Base-by-base conservation (phyloP, 495 filamentous ascomycete genomes). In the Penicillium daleae region DNA sequence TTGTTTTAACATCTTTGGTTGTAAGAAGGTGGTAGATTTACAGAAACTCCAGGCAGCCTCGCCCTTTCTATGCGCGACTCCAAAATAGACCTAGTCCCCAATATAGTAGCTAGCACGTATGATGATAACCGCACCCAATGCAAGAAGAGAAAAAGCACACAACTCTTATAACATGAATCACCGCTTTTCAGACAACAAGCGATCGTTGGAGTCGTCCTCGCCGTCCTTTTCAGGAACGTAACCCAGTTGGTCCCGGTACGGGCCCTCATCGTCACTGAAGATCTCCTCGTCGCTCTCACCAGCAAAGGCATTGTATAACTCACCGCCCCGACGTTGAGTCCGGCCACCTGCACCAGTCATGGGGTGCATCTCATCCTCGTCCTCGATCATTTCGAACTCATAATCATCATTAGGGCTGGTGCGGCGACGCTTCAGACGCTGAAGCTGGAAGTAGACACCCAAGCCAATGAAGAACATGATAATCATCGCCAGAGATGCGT, bases 231-330 rank as follows among this genome's bases (percentile, higher is more conserved):
- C 68, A 35, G 53, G 67, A 57, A 60, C 71, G 53, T 65, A 72
- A 59, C 57, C 70, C 62, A 60, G 35, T 22, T 71, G 71, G 66
- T 82, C 78, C 31, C 66, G 69, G 49, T 81, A 82, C 4, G 74
- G 71, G 31, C 80, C 80, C 26, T 82, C 82, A 7, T 86, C 86
- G 42, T 86, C 85, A 59, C 85, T 86, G 60, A 85, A 83, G 37
- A 85, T 71, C 50, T 87, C 85, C 60, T 92, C 91, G 54, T 95
- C 93, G 60, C 85, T 88, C 66, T 90, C 87, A 13, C 87, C 83
- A 8, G 92, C 91, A 84, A 97, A 97, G 35, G 95, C 92, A 82
- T 97, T 91, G 76, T 99, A 99, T 39, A 99, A 76, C 76, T 96
- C 89, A 27, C 91, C 90, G 22, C 89, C 92, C 56, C 90, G 84